Base-by-base conservation (phyloP, 306 rosid species). In the Lathyrus sativus region DNA sequence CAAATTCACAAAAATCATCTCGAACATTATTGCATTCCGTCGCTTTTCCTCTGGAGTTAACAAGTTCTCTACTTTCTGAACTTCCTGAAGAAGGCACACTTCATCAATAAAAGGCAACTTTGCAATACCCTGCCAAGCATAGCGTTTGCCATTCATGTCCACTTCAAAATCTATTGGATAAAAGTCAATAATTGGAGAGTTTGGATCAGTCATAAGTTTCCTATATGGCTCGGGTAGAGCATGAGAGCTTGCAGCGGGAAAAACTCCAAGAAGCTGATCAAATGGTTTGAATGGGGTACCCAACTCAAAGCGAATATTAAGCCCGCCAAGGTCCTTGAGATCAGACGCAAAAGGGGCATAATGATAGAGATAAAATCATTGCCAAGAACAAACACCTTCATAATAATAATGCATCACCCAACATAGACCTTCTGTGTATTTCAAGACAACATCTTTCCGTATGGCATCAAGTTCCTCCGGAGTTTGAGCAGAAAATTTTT, bases 101-200 rank as follows among this genome's bases (percentile, higher is more conserved):
- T 95, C 99, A 56, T 95, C 99, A 84, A 95, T 95, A 68, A 95
- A 95, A 55, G 97, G 99, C 81, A 95, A 72, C 81, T 95, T 95
- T 11, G 97, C 99, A 80, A 95, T 81, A 65, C 99, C 99, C 99
- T 88, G 95, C 99, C 99, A 95, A 14, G 97, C 81, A 78, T 4
- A 95, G 61, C 99, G 96, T 85, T 90, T 95, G 11, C 99, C 99
- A 77, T 90, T 95, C 99, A 95, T 95, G 84, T 95, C 99, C 78
- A 95, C 99, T 60, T 95, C 97, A 80, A 95, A 95, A 67, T 95
- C 99, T 44, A 45, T 12, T 4, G 99, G 99, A 72, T 90, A 95
- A 75, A 95, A 95, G 70, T 95, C 99, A 75, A 88, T 73, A 42
- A 95, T 88, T 43, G 99, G 97, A 8, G 99, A 95, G 68, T 74